Evolutionary conservation across 1,284 basidiomycete genomes (phyloP), one percentile per base, ranked within the genome.

Genomic region (Moesziomyces sp.): DNA sequence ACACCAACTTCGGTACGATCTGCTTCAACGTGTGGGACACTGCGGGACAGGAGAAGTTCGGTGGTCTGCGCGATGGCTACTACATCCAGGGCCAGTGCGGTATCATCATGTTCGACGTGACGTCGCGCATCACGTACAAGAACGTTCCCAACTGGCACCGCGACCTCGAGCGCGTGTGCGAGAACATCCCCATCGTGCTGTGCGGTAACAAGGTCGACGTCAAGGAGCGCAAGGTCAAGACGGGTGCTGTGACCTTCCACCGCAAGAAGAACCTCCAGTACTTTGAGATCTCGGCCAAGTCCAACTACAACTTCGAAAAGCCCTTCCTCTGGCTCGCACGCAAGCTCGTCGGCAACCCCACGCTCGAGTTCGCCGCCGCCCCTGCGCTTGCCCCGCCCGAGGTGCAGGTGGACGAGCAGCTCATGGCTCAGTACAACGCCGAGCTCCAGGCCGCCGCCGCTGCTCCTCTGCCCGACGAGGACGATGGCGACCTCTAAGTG

Each of bases 81-180:
- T 83, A 79, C 78, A 80, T 81, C 61, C 78, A 74, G 67, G 97
- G 97, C 80, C 95, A 99, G 86, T 99, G 95, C 84, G 97, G 97
- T 85, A 99, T 99, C 88, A 99, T 99, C 90, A 99, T 99, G 97
- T 99, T 99, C 87, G 97, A 99, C 85, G 97, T 99, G 72, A 99
- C 97, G 66, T 96, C 95, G 59, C 91, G 97, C 83, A 99, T 99
- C 90, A 99, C 97, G 59, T 99, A 99, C 89, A 99, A 99, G 90
- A 99, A 99, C 86, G 97, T 99, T 45, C 97, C 97, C 82, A 99
- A 99, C 89, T 99, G 97, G 97, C 94, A 98, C 89, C 92, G 97
- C 85, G 96, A 98, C 86, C 91, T 99, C 80, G 97, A 99, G 88
- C 93, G 97, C 77, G 97, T 99, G 54, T 99, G 97, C 86, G 96